Evolutionary conservation across 169 alveolate species (phyloP), one percentile per base, ranked within the genome.

Genomic region (Eimeria necatrix): DNA sequence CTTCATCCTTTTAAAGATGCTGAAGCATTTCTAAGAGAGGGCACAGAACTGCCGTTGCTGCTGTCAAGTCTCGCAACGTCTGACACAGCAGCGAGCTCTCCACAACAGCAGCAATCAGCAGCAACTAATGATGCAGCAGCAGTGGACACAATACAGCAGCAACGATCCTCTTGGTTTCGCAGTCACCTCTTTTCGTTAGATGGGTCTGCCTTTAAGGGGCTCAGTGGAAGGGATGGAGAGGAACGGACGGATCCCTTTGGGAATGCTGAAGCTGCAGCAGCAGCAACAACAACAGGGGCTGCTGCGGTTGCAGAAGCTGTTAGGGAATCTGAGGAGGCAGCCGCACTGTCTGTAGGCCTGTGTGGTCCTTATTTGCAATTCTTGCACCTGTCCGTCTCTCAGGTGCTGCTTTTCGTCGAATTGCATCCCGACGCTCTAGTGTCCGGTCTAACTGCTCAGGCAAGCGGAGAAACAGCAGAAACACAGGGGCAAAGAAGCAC

Each of bases 361-460:
- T 2, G 0, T 24, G 93, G 83, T 59, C 64, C 81, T 4, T 46
- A 26, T 8, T 73, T 81, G 90, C 70, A 56, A 5, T 61, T 91
- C 12, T 16, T 91, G 70, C 95, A 91, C 74, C 80, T 91, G 73
- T 78, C 95, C 20, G 22, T 91, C 61, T 22, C 70, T 18, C 91
- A 91, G 49, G 91, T 91, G 70, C 85, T 91, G 53, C 85, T 91
- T 3, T 91, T 91, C 59, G 53, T 91, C 46, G 95, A 91, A 26
- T 83, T 91, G 20, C 95, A 91, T 48, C 90, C 95, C 5, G 90
- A 81, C 64, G 90, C 95, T 24, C 20, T 78, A 9, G 91, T 84
- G 10, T 26, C 84, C 32, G 73, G 84, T 22, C 68, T 91, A 46
- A 84, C 86, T 53, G 81, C 95, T 18, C 68, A 74, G 85, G 95